Conservation (phyloP, 805 yeast genomes). For the Myxozyma monticola region DNA sequence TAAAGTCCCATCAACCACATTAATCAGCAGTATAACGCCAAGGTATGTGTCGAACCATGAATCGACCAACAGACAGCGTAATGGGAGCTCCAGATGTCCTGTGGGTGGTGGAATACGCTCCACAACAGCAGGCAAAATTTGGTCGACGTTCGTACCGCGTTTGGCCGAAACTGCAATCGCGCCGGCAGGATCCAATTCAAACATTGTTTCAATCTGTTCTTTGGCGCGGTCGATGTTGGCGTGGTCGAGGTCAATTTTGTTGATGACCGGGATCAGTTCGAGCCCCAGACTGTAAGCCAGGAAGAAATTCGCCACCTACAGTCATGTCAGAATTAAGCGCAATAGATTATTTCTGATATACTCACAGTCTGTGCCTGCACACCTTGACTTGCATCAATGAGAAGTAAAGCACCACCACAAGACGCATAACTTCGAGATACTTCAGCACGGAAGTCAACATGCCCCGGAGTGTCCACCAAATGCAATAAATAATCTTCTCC, state of each 20-base stretch:
- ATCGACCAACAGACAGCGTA: conserved; percentile 82
- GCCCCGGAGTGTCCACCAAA: conserved; percentile 96
- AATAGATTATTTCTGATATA: background rate
- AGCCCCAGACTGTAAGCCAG: conserved; percentile 84
- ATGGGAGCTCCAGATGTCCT: conserved; percentile 54
- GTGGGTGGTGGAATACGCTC: conserved; percentile 78
- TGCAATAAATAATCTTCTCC: conserved; percentile 79
- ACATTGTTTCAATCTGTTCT: conserved; percentile 81
- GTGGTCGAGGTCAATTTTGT: conserved; percentile 84
- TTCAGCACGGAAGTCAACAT: conserved; percentile 92
- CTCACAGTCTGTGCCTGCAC: conserved; percentile 90
- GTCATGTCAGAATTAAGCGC: background rate
- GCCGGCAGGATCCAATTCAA: conserved; percentile 73
- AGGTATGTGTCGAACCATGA: conserved; percentile 95
- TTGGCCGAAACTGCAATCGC: conserved; percentile 88
- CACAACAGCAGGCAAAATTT: conserved; percentile 77
- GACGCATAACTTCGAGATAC: conserved; percentile 93
- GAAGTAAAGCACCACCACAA: conserved; percentile 86
- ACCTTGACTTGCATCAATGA: conserved; percentile 95
- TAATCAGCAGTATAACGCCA: conserved; percentile 84
- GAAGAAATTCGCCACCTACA: conserved; percentile 77
- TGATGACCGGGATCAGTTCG: conserved; percentile 81
- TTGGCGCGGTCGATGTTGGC: conserved; percentile 81
- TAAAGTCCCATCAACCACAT: conserved; percentile 79
- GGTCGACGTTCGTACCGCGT: conserved; percentile 77